phyloP scores from a whole-genome alignment of 495 filamentous ascomycete genomes.

The Aeminium ludgeri region DNA sequence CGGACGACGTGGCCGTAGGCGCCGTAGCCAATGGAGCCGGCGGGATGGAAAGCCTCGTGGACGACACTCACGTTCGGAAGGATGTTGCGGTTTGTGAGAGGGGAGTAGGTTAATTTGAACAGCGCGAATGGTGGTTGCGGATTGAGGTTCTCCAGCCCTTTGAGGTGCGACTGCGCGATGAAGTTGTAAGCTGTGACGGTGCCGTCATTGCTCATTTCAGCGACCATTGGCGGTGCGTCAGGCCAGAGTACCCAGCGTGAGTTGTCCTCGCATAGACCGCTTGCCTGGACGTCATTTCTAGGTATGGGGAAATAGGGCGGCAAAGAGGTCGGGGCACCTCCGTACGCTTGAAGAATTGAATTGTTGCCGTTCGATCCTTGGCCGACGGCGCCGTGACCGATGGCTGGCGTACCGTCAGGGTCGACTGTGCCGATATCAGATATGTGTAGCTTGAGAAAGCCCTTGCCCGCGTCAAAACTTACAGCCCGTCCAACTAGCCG shows the following conservation, averaged over 20 bases:
- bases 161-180: constrained; percentile 20
- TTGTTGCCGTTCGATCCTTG: no score
- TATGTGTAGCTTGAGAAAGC: background rate
- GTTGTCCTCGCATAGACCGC: constrained; percentile 17
- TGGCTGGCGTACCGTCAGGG: background rate
- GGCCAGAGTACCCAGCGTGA: constrained; percentile 21
- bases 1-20: constrained; percentile 20
- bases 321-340: background rate
- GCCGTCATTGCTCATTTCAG: constrained; percentile 1
- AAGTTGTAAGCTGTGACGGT: constrained; percentile 20
- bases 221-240: constrained; percentile 19
- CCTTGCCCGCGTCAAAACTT: background rate
- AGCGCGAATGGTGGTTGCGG: constrained; percentile 1
- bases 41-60: constrained; percentile 18
- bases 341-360: no score
- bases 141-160: background rate
- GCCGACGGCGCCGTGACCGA: no score
- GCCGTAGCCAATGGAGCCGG: constrained; percentile 19
- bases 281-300: constrained; percentile 15
- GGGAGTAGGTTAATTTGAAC: background rate
- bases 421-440: background rate
- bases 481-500: constrained; percentile 9
- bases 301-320: constrained; percentile 20
- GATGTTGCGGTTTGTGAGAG: constrained; percentile 9
- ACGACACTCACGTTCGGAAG: constrained; percentile 16